A percentile compares a stretch with the other conserved stretches of the same genome.
Conservation (phyloP, 2,329 filamentous ascomycete species). For the Penicillium sp. region DNA sequence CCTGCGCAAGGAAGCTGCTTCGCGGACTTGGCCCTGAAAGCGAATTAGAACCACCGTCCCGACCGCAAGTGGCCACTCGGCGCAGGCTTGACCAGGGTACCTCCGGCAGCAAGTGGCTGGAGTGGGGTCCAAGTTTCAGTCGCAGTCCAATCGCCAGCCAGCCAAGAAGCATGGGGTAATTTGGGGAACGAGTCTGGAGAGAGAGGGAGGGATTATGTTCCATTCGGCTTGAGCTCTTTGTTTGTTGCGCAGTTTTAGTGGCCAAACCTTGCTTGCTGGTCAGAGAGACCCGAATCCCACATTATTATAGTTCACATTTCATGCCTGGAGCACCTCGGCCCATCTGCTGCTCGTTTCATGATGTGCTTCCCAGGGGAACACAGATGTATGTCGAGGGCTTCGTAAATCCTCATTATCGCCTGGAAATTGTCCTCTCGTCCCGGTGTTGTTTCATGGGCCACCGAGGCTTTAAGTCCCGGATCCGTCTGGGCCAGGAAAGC, state of each 20-base stretch:
- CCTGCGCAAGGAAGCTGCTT: neutral
- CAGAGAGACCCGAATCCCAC: too few relatives aligned
- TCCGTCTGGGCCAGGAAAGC: neutral
- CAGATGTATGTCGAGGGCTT: neutral
- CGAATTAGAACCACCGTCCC: neutral
- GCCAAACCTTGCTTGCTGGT: neutral
- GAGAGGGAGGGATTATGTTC: neutral
- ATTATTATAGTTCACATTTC: too few relatives aligned
- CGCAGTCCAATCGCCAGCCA: constrained; percentile 17
- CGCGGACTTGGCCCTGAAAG: neutral
- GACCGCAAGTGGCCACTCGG: too few relatives aligned
- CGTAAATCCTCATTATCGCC: neutral
- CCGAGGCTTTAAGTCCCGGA: constrained; percentile 17
- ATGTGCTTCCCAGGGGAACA: neutral
- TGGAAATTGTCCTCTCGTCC: neutral
- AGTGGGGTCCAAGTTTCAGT: constrained; percentile 7
- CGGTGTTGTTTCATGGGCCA: neutral
- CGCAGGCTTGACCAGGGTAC: too few relatives aligned
- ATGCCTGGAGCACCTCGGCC: constrained; percentile 6
- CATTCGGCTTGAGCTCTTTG: neutral
- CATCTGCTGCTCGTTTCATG: constrained; percentile 1
- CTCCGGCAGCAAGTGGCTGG: too few relatives aligned
- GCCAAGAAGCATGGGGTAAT: constrained; percentile 25
- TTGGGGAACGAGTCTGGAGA: constrained; percentile 16
- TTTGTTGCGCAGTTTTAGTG: constrained; percentile 7